Conservation (phyloP, 139 green algal species). For the Limnomonas spitsbergensis region DNA sequence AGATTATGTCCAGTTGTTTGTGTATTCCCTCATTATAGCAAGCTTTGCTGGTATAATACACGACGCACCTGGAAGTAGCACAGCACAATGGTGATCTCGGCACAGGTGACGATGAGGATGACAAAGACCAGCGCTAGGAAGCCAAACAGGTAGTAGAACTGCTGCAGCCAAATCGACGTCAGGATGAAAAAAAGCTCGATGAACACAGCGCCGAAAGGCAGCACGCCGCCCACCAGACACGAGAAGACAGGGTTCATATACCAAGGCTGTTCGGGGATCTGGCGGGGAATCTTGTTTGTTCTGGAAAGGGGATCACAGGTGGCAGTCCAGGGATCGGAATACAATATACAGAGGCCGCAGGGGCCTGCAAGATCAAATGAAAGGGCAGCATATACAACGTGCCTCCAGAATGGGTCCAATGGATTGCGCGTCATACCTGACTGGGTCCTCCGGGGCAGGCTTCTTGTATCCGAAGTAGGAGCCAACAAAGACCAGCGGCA, state of each 20-base stretch:
- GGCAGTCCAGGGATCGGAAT: conserved; percentile 26
- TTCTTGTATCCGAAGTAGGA: conserved; percentile 95
- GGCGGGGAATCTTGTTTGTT: conserved; percentile 98
- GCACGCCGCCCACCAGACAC: conserved; percentile 90
- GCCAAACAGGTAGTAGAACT: conserved; percentile 70
- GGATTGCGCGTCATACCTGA: no score
- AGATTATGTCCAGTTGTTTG: no score
- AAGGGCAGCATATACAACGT: no score
- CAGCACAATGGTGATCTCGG: conserved; percentile 98
- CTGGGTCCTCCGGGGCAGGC: conserved; percentile 66
- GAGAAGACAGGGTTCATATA: conserved; percentile 93
- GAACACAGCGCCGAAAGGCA: conserved; percentile 99
- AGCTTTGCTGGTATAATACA: no score
- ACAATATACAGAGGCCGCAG: no score
- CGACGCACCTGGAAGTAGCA: conserved; percentile 91
- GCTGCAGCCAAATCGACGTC: conserved; percentile 95
- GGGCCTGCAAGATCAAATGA: no score
- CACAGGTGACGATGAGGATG: conserved; percentile 95
- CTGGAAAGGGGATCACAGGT: conserved; percentile 56
- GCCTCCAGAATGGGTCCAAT: no score
- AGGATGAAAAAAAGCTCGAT: conserved; percentile 99
- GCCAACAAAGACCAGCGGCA: conserved; percentile 93
- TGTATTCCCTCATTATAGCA: no score
- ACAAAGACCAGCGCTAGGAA: conserved; percentile 96
- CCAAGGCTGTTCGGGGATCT: conserved; percentile 96